Percentiles rank a stretch among this genome's conserved stretches.
Evolutionary conservation across 1,139 yeast genomes (phyloP).

Genomic region (Eremothecium sinecaudum): DNA sequence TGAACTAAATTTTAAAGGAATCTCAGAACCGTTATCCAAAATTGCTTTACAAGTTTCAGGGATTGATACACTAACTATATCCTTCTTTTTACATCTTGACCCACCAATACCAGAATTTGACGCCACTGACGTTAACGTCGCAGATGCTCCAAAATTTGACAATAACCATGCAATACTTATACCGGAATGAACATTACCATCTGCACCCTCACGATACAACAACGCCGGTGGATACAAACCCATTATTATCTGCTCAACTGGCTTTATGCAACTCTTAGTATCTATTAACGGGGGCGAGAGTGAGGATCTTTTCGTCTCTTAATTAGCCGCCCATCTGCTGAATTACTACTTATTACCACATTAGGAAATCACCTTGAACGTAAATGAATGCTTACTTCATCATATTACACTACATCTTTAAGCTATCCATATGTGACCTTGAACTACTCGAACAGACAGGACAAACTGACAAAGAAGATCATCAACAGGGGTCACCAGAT

Average conservation of each 20-base stretch:
- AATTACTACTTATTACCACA: no score
- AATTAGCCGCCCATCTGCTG: no score
- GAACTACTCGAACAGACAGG: no score
- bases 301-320: no score
- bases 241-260: background rate
- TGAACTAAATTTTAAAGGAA: constrained; percentile 26
- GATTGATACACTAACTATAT: constrained; percentile 26
- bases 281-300: no score
- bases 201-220: constrained; percentile 2
- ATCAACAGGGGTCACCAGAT: no score
- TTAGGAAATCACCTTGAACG: no score
- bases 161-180: constrained; percentile 19
- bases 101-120: constrained; percentile 7
- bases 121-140: background rate
- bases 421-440: no score
- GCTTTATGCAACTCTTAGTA: no score
- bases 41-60: constrained; percentile 26
- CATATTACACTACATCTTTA: no score
- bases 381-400: no score
- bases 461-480: no score
- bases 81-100: constrained; percentile 18
- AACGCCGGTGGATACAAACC: constrained; percentile 1
- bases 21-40: constrained; percentile 12
- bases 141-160: constrained; percentile 15
- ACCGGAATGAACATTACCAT: constrained; percentile 10